Percentiles rank a stretch among this genome's conserved stretches.
Evolutionary conservation across 2,329 filamentous ascomycete genomes (phyloP).

Genomic region (Alternaria novae-zelandiae): DNA sequence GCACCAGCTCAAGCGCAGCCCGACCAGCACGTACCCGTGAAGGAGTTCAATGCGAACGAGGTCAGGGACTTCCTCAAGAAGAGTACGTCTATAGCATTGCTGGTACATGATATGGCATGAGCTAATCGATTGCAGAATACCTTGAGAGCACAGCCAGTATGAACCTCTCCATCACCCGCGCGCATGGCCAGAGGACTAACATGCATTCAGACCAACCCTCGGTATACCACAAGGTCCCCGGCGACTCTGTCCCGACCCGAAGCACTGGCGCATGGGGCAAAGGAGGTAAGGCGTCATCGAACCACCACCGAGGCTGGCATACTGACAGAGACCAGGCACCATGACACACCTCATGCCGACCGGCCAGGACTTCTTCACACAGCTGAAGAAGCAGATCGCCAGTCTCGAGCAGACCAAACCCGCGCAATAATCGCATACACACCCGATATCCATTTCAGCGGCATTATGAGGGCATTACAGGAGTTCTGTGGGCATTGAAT

Average conservation of each 20-base stretch:
- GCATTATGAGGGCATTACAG: slow-evolving; percentile 45
- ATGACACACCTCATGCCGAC: slow-evolving; percentile 52
- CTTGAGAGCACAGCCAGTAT: slow-evolving; percentile 40
- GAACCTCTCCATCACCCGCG: slow-evolving; percentile 4
- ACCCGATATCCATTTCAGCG: slow-evolving; percentile 37
- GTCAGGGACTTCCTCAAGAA: slow-evolving; percentile 52
- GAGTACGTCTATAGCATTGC: slow-evolving; percentile 31
- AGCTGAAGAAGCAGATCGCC: slow-evolving; percentile 54
- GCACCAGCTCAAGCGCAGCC: slow-evolving; percentile 24
- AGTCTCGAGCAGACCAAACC: slow-evolving; percentile 48
- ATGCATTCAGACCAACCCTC: slow-evolving; percentile 33
- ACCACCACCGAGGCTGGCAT: neutral
- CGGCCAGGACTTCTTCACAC: slow-evolving; percentile 54
- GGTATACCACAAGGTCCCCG: slow-evolving; percentile 48
- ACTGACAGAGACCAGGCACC: slow-evolving; percentile 37
- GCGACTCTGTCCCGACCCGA: slow-evolving; percentile 47
- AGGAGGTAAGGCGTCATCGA: slow-evolving; percentile 40
- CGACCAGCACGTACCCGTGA: slow-evolving; percentile 45
- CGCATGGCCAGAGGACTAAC: slow-evolving; percentile 24
- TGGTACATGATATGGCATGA: neutral
- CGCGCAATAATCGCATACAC: slow-evolving; percentile 26
- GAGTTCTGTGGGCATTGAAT: slow-evolving; percentile 38
- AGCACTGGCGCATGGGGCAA: slow-evolving; percentile 50
- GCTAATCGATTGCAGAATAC: slow-evolving; percentile 37
- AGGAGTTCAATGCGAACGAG: slow-evolving; percentile 54